Base-by-base conservation (phyloP, 495 filamentous ascomycete genomes). In the Xanthoparmelia taractica region DNA sequence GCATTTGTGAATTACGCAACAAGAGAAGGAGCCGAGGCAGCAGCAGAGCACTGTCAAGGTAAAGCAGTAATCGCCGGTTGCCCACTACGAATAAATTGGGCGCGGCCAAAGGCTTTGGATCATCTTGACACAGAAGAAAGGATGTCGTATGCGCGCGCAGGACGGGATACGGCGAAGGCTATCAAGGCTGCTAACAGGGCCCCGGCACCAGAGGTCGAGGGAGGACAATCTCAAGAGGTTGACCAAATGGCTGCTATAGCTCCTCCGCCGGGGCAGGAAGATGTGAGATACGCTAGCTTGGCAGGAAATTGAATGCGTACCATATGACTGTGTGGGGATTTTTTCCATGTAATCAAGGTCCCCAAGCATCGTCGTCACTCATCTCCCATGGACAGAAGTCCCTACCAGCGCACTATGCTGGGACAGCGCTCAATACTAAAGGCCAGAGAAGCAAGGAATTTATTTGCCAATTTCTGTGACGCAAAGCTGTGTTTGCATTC, bases 1-100 rank as follows among this genome's bases (percentile, higher is more conserved):
- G 94, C 95, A 0, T 98, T 96, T 69, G 82, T 98, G 74, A 98
- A 97, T 76, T 98, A 89, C 72, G 81, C 88, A 60, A 88, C 83
- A 33, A 85, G 95, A 59, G 84, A 89, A 48, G 85, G 81, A 4
- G 94, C 94, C 13, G 94, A 97, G 73, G 84, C 79, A 31, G 94
- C 94, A 0, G 88, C 95, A 0, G 83, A 82, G 59, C 85, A 88
- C 37, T 93, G 89, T 69, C 88, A 96, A 73, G 94, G 95, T 1
- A 90, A 88, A 65, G 91, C 90, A 1, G 81, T 97, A 37, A 87
- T 88, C 58, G 73, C 81, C 38, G 95, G 93, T 0, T 96, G 92
- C 69, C 94, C 95, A 0, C 72, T 98, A 58, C 80, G 92, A 27
- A 82, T 98, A 20, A 85, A 91, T 60, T 98, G 94, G 94, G 92